These are phyloP conservation scores for Bjerkandera adusta DNA, from an alignment of 1,284 basidiomycete species.

Conservation along the genomic window DNA sequence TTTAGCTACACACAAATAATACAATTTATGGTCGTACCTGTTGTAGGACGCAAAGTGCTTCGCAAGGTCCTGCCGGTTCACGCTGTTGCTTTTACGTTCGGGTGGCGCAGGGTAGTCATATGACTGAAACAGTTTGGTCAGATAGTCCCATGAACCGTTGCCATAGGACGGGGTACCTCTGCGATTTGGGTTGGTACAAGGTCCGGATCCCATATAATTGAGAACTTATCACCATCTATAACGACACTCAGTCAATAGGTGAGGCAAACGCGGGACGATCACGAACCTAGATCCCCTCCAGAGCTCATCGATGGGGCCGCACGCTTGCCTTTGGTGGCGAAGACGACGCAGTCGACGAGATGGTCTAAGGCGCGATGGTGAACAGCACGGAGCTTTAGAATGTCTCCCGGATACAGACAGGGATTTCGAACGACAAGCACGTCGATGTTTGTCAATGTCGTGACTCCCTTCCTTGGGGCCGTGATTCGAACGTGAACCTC, in stretches of 20 bases:
- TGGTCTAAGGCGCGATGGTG: slow-evolving; percentile 47
- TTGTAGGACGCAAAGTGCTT: slow-evolving; percentile 65
- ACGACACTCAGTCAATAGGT: neutral
- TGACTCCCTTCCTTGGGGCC: slow-evolving; percentile 44
- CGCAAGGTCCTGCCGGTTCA: slow-evolving; percentile 55
- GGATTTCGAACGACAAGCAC: slow-evolving; percentile 65
- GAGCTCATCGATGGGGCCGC: slow-evolving; percentile 68
- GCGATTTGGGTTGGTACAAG: slow-evolving; percentile 52
- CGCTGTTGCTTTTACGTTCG: slow-evolving; percentile 41
- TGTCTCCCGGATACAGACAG: slow-evolving; percentile 67
- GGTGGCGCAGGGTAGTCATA: slow-evolving; percentile 65
- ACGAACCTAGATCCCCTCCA: slow-evolving; percentile 57
- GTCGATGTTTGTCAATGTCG: slow-evolving; percentile 55
- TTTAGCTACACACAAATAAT: neutral
- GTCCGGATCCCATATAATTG: slow-evolving; percentile 66
- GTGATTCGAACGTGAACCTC: slow-evolving; percentile 61
- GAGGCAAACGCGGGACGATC: neutral
- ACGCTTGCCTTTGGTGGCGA: slow-evolving; percentile 56
- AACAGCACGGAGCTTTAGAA: slow-evolving; percentile 59
- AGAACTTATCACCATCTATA: slow-evolving; percentile 55
- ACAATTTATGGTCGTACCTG: slow-evolving; percentile 36
- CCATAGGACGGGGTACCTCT: slow-evolving; percentile 36
- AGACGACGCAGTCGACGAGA: slow-evolving; percentile 64
- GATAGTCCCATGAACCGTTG: neutral
- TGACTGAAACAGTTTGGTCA: slow-evolving; percentile 36